phyloP scores from a whole-genome alignment of 768 basidiomycete species.

The Leccinum incarnatum region DNA sequence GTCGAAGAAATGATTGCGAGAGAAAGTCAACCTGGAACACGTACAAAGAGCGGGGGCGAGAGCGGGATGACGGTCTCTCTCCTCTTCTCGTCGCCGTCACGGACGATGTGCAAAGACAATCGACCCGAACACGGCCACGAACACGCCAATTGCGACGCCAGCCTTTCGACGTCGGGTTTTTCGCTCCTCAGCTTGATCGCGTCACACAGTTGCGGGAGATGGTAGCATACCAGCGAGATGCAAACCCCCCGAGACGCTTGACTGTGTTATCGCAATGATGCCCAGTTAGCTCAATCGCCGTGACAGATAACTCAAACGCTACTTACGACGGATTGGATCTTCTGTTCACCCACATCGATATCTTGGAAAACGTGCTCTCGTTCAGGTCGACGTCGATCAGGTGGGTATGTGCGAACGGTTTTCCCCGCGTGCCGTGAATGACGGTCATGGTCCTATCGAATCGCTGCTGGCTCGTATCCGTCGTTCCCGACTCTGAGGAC shows the following conservation, averaged over 20 bases:
- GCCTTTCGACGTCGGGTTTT: conserved; percentile 14
- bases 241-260: conserved; percentile 38
- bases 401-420: conserved; percentile 19
- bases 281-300: neutral
- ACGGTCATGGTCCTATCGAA: conserved; percentile 21
- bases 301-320: neutral
- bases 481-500: neutral
- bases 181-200: conserved; percentile 11
- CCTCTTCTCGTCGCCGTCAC: neutral
- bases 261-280: conserved; percentile 18
- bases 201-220: conserved; percentile 24
- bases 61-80: conserved; percentile 18
- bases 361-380: conserved; percentile 24
- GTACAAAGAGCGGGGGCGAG: conserved; percentile 32
- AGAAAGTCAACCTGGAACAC: conserved; percentile 26
- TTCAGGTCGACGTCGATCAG: conserved; percentile 29
- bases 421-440: conserved; percentile 18
- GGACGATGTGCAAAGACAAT: conserved; percentile 15
- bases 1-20: neutral
- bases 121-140: conserved; percentile 42
- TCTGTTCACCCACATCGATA: conserved; percentile 41
- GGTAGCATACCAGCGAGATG: conserved; percentile 47
- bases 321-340: conserved; percentile 31
- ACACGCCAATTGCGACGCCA: conserved; percentile 31
- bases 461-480: neutral